phyloP scores from a whole-genome alignment of 805 yeast genomes.

The Saturnispora hagleri region DNA sequence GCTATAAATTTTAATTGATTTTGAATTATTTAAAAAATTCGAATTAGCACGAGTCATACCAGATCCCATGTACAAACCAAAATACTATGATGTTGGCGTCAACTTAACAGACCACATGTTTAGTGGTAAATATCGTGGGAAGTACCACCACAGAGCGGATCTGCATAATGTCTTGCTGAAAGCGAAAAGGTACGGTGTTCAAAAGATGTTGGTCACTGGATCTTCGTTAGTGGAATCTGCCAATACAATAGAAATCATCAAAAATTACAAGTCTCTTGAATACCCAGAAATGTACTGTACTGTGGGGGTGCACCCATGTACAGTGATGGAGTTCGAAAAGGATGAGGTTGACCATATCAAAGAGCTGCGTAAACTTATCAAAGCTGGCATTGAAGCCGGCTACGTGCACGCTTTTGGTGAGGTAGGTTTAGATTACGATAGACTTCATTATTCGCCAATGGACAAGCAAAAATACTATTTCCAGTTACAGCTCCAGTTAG shows the following conservation, averaged over 20 bases:
- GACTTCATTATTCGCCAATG: slow-evolving; percentile 66
- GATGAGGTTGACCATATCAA: slow-evolving; percentile 32
- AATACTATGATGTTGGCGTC: slow-evolving; percentile 40
- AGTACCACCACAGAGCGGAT: slow-evolving; percentile 58
- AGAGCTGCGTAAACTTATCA: slow-evolving; percentile 40
- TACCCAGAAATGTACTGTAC: slow-evolving; percentile 47
- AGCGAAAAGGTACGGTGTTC: slow-evolving; percentile 58
- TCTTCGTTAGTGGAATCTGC: slow-evolving; percentile 61
- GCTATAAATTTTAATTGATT: too few species aligned
- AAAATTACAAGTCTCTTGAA: slow-evolving; percentile 8
- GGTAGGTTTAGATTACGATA: slow-evolving; percentile 89
- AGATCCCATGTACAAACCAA: slow-evolving; percentile 12
- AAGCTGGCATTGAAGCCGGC: slow-evolving; percentile 39
- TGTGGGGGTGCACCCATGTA: slow-evolving; percentile 94
- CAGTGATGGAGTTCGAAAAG: slow-evolving; percentile 46
- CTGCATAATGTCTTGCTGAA: slow-evolving; percentile 52
- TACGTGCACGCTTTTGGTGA: slow-evolving; percentile 84
- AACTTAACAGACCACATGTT: slow-evolving; percentile 89
- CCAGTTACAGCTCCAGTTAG: slow-evolving; percentile 60
- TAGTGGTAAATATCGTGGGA: slow-evolving; percentile 65
- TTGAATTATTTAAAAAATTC: too few species aligned
- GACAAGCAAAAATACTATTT: slow-evolving; percentile 64
- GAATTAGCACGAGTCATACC: too few species aligned
- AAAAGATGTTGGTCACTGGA: slow-evolving; percentile 73
- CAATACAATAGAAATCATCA: slow-evolving; percentile 50